Conservation (phyloP, 495 filamentous ascomycete species). For the Entonaema liquescens region DNA sequence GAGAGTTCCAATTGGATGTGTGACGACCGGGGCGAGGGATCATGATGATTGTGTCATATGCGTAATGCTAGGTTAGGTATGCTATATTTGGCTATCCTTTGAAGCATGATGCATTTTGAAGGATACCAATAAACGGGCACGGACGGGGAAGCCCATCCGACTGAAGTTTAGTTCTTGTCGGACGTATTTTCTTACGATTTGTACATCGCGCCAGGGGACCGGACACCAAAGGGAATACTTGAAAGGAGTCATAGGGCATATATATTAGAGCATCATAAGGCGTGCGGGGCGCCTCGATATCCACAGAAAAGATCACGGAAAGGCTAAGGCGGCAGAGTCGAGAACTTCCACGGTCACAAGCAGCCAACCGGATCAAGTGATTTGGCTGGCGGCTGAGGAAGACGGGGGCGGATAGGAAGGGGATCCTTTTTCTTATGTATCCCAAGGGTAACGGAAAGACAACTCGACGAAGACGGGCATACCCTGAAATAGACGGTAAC, state of each 20-base stretch:
- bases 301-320: slow-evolving; percentile 31
- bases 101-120: slow-evolving; percentile 18
- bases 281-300: slow-evolving; percentile 32
- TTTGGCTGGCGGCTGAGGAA: slow-evolving; percentile 6
- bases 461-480: slow-evolving; percentile 31
- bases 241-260: slow-evolving; percentile 38
- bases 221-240: slow-evolving; percentile 18
- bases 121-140: slow-evolving; percentile 17
- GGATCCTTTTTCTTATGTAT: slow-evolving; percentile 30
- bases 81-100: slow-evolving; percentile 31
- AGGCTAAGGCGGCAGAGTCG: slow-evolving; percentile 2
- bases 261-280: slow-evolving; percentile 40
- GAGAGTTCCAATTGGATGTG: slow-evolving; percentile 17
- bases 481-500: slow-evolving; percentile 36
- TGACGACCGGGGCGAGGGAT: slow-evolving; percentile 8
- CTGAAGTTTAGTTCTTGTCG: slow-evolving; percentile 18
- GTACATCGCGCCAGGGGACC: slow-evolving; percentile 17
- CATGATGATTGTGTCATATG: slow-evolving; percentile 17
- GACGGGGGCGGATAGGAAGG: background rate
- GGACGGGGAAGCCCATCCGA: slow-evolving; percentile 14
- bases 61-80: slow-evolving; percentile 20
- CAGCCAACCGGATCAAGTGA: slow-evolving; percentile 28
- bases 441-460: slow-evolving; percentile 27
- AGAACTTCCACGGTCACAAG: slow-evolving; percentile 13
- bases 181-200: slow-evolving; percentile 30